These are phyloP conservation scores for Vicia faba DNA, from an alignment of 306 rosid species.

Conservation along the genomic window DNA sequence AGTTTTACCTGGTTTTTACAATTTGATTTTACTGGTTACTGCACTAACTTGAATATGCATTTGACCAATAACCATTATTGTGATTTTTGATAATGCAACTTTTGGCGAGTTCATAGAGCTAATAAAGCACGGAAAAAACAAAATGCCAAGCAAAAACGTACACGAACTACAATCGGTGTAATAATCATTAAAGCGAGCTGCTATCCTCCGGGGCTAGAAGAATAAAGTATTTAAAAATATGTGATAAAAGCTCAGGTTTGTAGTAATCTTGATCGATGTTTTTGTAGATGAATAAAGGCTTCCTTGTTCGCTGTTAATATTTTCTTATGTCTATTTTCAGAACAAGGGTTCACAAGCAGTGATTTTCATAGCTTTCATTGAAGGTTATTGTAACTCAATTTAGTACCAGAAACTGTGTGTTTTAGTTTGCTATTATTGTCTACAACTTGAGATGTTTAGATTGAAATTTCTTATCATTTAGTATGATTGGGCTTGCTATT, in stretches of 20 bases:
- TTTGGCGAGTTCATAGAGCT: constrained; percentile 72
- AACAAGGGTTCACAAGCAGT: too few relatives aligned
- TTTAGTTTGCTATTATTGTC: background rate
- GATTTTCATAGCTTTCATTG: constrained; percentile 8
- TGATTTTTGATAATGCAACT: constrained; percentile 54
- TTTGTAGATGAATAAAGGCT: constrained; percentile 30
- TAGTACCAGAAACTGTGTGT: background rate
- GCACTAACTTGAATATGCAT: background rate
- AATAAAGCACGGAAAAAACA: constrained; percentile 57
- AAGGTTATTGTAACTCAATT: background rate
- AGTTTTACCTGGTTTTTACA: background rate
- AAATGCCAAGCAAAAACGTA: constrained; percentile 27
- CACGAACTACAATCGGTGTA: constrained; percentile 31
- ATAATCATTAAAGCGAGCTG: constrained; percentile 21
- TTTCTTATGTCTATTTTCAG: constrained; percentile 19
- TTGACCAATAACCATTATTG: constrained; percentile 11
- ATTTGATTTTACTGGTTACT: background rate
- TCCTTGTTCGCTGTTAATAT: background rate
- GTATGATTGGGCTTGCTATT: too few relatives aligned
- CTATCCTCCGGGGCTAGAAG: constrained; percentile 1
- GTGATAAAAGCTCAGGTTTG: background rate
- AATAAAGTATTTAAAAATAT: background rate
- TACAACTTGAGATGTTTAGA: background rate
- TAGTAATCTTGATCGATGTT: constrained; percentile 15
- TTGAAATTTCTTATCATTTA: background rate